Evolutionary conservation across 1,139 yeast species (phyloP).

Genomic region (Pichia sp.): DNA sequence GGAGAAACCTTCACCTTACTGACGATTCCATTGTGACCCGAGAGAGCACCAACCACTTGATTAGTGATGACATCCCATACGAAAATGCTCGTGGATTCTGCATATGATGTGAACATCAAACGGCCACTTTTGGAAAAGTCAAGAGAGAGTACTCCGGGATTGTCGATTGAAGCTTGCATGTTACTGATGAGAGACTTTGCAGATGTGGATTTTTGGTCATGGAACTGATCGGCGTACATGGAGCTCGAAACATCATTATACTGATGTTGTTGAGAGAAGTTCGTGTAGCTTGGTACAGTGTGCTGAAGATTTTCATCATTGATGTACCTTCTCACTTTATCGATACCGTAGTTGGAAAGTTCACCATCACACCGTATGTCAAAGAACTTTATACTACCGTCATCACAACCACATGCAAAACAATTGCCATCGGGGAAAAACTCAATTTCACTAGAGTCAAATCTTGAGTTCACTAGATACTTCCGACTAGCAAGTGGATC

Average conservation of each 20-base stretch:
- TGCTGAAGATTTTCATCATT: slow-evolving; percentile 8
- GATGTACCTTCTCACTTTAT: slow-evolving; percentile 11
- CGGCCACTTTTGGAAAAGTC: slow-evolving; percentile 77
- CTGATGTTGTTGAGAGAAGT: too few species aligned
- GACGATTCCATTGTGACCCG: slow-evolving; percentile 49
- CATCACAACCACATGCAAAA: slow-evolving; percentile 70
- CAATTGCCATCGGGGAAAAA: slow-evolving; percentile 68
- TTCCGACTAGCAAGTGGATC: slow-evolving; percentile 47
- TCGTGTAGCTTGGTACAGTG: slow-evolving; percentile 6
- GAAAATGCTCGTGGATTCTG: slow-evolving; percentile 59
- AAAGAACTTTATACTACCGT: slow-evolving; percentile 63
- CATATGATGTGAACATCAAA: slow-evolving; percentile 65
- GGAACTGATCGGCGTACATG: slow-evolving; percentile 1
- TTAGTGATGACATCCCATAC: slow-evolving; percentile 75
- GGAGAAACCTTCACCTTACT: slow-evolving; percentile 61
- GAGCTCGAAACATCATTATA: background rate
- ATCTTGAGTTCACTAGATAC: slow-evolving; percentile 49
- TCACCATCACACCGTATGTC: slow-evolving; percentile 78
- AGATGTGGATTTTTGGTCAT: slow-evolving; percentile 8
- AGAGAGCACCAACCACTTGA: slow-evolving; percentile 53
- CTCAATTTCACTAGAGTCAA: slow-evolving; percentile 59
- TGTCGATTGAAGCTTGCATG: slow-evolving; percentile 37
- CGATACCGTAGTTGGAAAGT: slow-evolving; percentile 44
- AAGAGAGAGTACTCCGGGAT: slow-evolving; percentile 60
- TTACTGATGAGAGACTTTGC: slow-evolving; percentile 17